Evolutionary conservation across 352 stramenopile species (phyloP), one percentile per base, ranked within the genome.

Genomic region (Phytophthora brassicae): DNA sequence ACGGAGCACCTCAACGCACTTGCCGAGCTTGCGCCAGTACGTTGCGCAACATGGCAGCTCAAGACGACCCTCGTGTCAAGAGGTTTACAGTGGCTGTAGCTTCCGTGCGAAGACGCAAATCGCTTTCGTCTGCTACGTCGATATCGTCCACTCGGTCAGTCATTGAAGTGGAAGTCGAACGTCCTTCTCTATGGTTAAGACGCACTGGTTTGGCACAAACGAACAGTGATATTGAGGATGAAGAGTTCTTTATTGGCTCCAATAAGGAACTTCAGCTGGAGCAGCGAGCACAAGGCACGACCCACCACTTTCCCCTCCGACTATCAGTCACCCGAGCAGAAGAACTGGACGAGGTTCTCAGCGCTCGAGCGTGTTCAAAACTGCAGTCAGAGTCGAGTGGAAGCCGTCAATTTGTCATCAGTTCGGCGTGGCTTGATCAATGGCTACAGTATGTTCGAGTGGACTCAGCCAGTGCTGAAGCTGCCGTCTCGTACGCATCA

Each of bases 391-490:
- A 24, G 14, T 66, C 13, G 42, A 63, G 17, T 31, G 38, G 13
- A 9, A 55, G 42, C 29, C 63, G 64, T 6, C 78, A 84, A 48
- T 82, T 83, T 62, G 62, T 90, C 13, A 78, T 90, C 16, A 83
- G 69, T 43, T 81, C 77, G 0, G 46, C 64, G 24, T 90, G 81
- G 81, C 74, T 90, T 13, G 70, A 86, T 26, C 74, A 82, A 64
- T 90, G 81, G 81, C 56, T 89, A 26, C 70, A 82, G 45, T 90
- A 89, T 47, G 78, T 90, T 22, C 75, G 82, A 41, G 55, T 79
- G 11, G 74, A 88, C 58, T 42, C 71, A 17, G 51, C 36, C 1
- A 74, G 42, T 44, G 47, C 23, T n/a, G 55, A 64, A 19, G 41
- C 44, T 17, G 51, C 64, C 2, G 2, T 41, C 0, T 53, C 58